These are phyloP conservation scores for Rhododendron kiyosumense DNA, from an alignment of 148 eudicot species.

Conservation along the genomic window DNA sequence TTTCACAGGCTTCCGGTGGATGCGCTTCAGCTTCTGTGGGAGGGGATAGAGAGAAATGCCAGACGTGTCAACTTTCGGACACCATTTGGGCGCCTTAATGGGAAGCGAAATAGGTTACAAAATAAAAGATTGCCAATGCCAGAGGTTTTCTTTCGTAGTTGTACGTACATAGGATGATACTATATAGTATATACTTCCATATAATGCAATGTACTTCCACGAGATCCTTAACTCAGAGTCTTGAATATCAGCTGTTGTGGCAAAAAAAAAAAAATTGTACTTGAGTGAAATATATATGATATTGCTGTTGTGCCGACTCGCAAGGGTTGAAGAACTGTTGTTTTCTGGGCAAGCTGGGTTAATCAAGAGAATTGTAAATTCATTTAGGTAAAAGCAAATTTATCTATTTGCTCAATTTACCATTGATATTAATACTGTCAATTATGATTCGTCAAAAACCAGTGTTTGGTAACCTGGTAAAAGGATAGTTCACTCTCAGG, in stretches of 20 bases:
- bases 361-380: conserved; percentile 83
- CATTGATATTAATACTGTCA: neutral
- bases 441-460: neutral
- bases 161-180: too few species aligned
- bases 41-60: neutral
- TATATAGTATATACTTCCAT: too few species aligned
- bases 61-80: too few species aligned
- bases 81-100: conserved; percentile 19
- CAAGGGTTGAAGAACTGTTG: conserved; percentile 82
- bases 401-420: neutral
- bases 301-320: conserved; percentile 15
- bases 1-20: too few species aligned
- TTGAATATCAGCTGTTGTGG: too few species aligned
- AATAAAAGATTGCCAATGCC: too few species aligned
- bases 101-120: too few species aligned
- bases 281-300: too few species aligned
- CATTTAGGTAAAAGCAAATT: neutral
- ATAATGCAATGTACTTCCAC: too few species aligned
- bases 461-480: conserved; percentile 39
- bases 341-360: conserved; percentile 98
- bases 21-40: neutral
- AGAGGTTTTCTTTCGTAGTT: too few species aligned
- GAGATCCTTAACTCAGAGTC: too few species aligned
- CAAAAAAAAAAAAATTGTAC: too few species aligned
- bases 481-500: conserved; percentile 62